Conservation (phyloP, 2,329 filamentous ascomycete species). For the Cordyceps cateniannulata region DNA sequence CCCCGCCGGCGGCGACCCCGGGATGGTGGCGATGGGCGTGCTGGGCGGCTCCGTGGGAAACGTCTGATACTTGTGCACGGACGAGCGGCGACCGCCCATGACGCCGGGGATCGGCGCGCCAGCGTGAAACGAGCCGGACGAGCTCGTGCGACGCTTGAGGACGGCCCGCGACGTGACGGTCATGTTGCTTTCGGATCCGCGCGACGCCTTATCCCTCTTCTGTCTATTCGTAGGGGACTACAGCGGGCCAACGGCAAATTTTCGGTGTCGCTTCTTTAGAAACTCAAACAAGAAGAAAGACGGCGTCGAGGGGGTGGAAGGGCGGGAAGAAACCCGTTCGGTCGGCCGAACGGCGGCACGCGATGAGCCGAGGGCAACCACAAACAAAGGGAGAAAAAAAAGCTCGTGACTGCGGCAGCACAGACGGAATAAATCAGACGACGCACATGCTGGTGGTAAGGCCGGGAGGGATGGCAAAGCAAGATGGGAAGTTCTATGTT, state of each 20-base stretch:
- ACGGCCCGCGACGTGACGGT: constrained; percentile 7
- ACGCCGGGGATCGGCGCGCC: constrained; percentile 41
- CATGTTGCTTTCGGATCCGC: background rate
- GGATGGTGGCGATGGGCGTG: constrained; percentile 49
- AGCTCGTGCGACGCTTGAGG: constrained; percentile 17
- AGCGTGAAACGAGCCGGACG: constrained; percentile 45
- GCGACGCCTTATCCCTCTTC: constrained; percentile 7
- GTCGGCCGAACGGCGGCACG: background rate
- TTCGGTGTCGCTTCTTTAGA: no score
- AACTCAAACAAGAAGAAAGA: no score
- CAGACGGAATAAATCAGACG: background rate
- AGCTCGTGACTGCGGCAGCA: background rate
- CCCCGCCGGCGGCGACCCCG: constrained; percentile 19
- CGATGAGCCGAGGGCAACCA: background rate
- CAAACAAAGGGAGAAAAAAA: background rate
- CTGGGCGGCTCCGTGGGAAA: constrained; percentile 71
- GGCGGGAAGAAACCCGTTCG: background rate
- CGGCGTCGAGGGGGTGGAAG: no score
- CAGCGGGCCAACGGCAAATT: background rate
- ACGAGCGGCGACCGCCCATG: constrained; percentile 27
- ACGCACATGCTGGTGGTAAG: background rate
- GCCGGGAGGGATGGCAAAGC: background rate
- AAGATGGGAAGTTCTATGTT: background rate
- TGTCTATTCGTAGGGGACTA: background rate
- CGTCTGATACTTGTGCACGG: constrained; percentile 65